A percentile compares a stretch with the other conserved stretches of the same genome.
These are phyloP conservation scores for Venturia asperata DNA, from an alignment of 2,329 filamentous ascomycete genomes.

Conservation along the genomic window DNA sequence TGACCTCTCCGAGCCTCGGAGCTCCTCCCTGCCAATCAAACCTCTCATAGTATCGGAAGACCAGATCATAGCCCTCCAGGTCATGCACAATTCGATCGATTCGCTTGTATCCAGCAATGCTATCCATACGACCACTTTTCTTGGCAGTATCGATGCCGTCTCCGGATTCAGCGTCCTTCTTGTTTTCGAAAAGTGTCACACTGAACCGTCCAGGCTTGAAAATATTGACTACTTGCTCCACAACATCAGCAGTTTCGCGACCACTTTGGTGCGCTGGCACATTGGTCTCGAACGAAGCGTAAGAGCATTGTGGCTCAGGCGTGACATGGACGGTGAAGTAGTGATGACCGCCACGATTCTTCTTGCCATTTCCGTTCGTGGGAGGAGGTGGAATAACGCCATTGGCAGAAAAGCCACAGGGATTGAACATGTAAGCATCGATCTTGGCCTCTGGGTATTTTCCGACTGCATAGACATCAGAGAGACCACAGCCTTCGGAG, in stretches of 20 bases:
- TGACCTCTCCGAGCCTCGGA: constrained; percentile 53
- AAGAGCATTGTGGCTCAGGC: constrained; percentile 92
- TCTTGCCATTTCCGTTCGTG: constrained; percentile 38
- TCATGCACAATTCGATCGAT: constrained; percentile 95
- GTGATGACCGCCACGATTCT: constrained; percentile 42
- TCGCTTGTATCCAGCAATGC: constrained; percentile 76
- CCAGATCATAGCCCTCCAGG: constrained; percentile 91
- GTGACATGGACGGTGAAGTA: constrained; percentile 99
- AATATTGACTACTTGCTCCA: constrained; percentile 89
- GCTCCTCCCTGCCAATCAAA: constrained; percentile 68
- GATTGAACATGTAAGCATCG: constrained; percentile 92
- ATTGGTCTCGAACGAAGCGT: constrained; percentile 97
- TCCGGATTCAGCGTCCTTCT: constrained; percentile 42
- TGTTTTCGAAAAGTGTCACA: constrained; percentile 92
- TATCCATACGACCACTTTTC: constrained; percentile 57
- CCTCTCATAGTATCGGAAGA: constrained; percentile 94
- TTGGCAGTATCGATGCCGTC: constrained; percentile 39
- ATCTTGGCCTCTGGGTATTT: constrained; percentile 89
- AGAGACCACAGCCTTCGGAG: constrained; percentile 80
- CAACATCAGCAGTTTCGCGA: constrained; percentile 80
- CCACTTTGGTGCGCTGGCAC: constrained; percentile 84
- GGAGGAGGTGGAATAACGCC: constrained; percentile 78
- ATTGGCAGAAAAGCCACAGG: constrained; percentile 95
- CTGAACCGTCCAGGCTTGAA: constrained; percentile 98
- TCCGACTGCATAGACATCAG: constrained; percentile 77